Evolutionary conservation across 2,329 filamentous ascomycete species (phyloP), one percentile per base, ranked within the genome.

Genomic region (Cladosporium sp.): DNA sequence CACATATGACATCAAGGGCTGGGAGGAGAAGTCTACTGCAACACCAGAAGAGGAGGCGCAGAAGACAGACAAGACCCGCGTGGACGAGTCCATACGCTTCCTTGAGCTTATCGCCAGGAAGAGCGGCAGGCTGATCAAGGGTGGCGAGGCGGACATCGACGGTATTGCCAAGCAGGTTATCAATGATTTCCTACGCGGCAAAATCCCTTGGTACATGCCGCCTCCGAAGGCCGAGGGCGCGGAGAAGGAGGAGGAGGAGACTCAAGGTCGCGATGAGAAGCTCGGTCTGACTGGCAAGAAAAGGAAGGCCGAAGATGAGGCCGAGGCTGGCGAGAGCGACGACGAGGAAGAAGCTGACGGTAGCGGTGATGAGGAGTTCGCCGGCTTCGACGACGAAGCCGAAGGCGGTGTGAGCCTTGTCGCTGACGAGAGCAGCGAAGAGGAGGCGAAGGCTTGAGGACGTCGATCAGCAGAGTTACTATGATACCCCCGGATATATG

Each of bases 101-200:
- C 75, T 98, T 1, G 92, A 95, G 65, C 75, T 89, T 28, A 76
- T 98, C 2, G 92, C 91, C 8, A 79, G 91, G 53, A 97, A 96
- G 70, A 84, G 84, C 54, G 93, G 93, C 13, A 81, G 91, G 61
- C 73, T 98, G 16, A 75, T 97, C 13, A 90, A 89, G 67, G 92
- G 89, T 54, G 93, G 92, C n/a, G 93, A 97, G 68, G 87, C 92
- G 3, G 93, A 98, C 69, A 74, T 96, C 52, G 92, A 97, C 63
- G 90, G 91, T 63, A 90, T 95, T 44, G 93, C 93, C 1, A 95
- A 95, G 72, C 95, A 95, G 83, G 87, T 98, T 1, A 74, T 98
- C 55, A 97, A 95, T 64, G 93, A 98, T 66, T 98, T 97, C 68
- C 82, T 97, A 65, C 77, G 93, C 58, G 93, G 93, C 53, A 96